Conservation (phyloP, 257 asterid species). For the Plantago major region DNA sequence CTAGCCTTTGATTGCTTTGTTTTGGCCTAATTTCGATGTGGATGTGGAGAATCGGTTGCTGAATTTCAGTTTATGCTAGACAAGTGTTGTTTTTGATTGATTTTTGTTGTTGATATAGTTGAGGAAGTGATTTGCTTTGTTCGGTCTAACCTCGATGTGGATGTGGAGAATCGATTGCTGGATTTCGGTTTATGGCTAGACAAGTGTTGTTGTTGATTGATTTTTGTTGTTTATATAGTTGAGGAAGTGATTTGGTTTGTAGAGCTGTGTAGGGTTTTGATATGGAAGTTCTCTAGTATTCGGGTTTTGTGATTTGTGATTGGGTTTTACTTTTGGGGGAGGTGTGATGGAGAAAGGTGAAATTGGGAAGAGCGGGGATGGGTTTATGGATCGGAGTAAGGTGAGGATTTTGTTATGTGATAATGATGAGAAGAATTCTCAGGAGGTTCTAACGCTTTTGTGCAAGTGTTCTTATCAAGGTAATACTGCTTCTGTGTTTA, state of each 20-base stretch:
- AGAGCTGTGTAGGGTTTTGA: conserved; percentile 14
- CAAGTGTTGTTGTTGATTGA: conserved; percentile 2
- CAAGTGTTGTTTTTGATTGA: conserved; percentile 1
- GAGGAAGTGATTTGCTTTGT: conserved; percentile 10
- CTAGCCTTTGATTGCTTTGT: background rate
- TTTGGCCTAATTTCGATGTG: no score
- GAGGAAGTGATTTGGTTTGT: conserved; percentile 10
- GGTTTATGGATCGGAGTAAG: conserved; percentile 85
- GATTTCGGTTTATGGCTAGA: background rate
- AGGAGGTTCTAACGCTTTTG: conserved; percentile 66
- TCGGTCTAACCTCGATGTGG: no score
- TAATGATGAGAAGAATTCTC: conserved; percentile 68
- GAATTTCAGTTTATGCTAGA: background rate
- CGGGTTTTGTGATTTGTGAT: conserved; percentile 2
- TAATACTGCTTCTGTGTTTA: conserved; percentile 19
- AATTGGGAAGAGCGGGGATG: conserved; percentile 63
- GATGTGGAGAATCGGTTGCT: no score
- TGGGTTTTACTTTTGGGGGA: background rate
- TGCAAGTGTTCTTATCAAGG: conserved; percentile 94
- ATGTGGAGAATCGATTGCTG: no score
- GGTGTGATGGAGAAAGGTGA: conserved; percentile 45
- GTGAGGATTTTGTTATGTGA: conserved; percentile 89
- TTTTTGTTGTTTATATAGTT: conserved; percentile 21
- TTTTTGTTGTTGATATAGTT: conserved; percentile 20
- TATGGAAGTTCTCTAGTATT: no score